Evolutionary conservation across 257 asterid species (phyloP), one percentile per base, ranked within the genome.

Genomic region (Capsicum baccatum): DNA sequence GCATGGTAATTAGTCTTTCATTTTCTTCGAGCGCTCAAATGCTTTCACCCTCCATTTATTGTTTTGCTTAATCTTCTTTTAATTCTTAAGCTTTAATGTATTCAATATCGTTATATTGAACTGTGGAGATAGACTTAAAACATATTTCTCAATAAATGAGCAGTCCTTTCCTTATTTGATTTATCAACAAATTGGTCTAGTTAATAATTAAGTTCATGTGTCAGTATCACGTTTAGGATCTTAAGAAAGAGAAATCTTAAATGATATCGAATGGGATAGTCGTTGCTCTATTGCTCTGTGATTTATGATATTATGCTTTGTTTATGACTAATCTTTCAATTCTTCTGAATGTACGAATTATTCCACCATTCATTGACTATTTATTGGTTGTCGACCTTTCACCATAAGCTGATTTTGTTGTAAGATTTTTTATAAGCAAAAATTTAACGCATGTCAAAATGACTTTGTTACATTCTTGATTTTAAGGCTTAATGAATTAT

Each of bases 201-300:
- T 63, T 9, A 21, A 0, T 63, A 26, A 12, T 26, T 21, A 63
- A 2, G 17, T 26, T 21, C 17, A 63, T 26, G 4, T 1, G 6
- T 44, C 1, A 44, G 16, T 5, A 63, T 5, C 16, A 0, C 0
- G 6, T 21, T 0, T 0, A 63, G 0, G 9, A 19, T 26, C 33
- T 26, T 26, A 26, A 26, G 33, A 26, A 26, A 26, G 33, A 26
- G 33, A 26, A 26, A 26, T 1, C 2, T 26, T 26, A 26, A 26
- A 26, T 26, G 33, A 26, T 26, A 26, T 26, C 33, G 33, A 26
- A 26, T 26, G 33, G 33, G 33, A 26, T 26, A 26, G 33, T 26
- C 33, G 33, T 26, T 26, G 33, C 33, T 26, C 33, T 26, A 26
- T 26, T 63, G 2, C 42, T 63, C 5, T 11, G 17, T 12, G 5